These are phyloP conservation scores for Clavispora asparagi DNA, from an alignment of 805 yeast species.

Conservation along the genomic window DNA sequence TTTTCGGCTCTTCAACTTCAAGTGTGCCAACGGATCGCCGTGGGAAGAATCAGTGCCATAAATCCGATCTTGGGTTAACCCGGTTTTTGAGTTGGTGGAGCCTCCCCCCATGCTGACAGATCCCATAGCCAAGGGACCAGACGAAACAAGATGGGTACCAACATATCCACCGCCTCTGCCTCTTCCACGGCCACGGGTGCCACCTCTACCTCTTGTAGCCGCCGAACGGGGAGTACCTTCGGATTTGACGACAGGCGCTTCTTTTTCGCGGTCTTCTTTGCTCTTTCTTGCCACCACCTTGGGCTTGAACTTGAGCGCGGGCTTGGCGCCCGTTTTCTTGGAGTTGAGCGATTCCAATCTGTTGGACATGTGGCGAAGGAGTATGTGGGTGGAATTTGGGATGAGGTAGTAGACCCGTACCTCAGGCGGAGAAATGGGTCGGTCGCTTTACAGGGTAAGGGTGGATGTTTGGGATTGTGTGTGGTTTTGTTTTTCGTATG, in stretches of 20 bases:
- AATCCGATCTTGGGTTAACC: slow-evolving; percentile 25
- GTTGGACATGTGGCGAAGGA: slow-evolving; percentile 27
- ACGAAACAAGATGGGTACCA: slow-evolving; percentile 59
- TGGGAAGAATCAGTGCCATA: slow-evolving; percentile 43
- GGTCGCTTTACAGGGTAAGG: too few relatives aligned
- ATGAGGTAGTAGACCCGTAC: background rate
- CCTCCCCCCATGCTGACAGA: slow-evolving; percentile 41
- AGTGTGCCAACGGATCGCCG: slow-evolving; percentile 34
- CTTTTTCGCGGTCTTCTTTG: slow-evolving; percentile 77
- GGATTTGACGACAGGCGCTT: slow-evolving; percentile 52
- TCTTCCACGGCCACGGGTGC: slow-evolving; percentile 28
- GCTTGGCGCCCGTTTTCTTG: slow-evolving; percentile 35
- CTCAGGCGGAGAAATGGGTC: background rate
- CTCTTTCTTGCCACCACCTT: slow-evolving; percentile 80
- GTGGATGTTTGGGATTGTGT: too few relatives aligned
- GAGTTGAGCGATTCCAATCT: slow-evolving; percentile 38
- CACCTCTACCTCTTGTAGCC: slow-evolving; percentile 21
- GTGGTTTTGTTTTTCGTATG: too few relatives aligned
- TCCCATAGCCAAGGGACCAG: slow-evolving; percentile 73
- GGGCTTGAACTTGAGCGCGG: slow-evolving; percentile 74
- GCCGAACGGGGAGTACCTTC: slow-evolving; percentile 19
- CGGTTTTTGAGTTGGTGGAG: slow-evolving; percentile 17
- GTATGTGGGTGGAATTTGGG: background rate
- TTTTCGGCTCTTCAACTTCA: slow-evolving; percentile 27
- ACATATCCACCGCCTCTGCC: slow-evolving; percentile 37